A percentile compares a stretch with the other conserved stretches of the same genome.
Conservation (phyloP, 1,284 basidiomycete species). For the Ustilago esculenta region DNA sequence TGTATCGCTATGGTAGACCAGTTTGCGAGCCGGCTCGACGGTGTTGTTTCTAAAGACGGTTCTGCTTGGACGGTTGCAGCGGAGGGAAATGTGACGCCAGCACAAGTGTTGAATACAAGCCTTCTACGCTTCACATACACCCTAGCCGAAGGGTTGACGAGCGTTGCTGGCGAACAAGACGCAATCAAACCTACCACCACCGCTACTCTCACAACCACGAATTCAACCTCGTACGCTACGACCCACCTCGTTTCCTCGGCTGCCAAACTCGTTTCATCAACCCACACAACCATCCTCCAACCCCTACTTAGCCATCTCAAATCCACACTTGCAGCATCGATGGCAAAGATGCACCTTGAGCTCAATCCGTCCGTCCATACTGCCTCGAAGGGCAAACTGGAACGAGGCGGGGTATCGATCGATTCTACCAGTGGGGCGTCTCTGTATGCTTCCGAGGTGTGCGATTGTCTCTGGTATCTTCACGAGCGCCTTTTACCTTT, state of each 20-base stretch:
- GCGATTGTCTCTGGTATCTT: constrained; percentile 6
- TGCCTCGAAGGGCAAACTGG: not conserved
- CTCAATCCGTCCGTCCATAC: not conserved
- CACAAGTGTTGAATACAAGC: constrained; percentile 22
- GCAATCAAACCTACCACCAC: not conserved
- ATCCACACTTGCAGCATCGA: not conserved
- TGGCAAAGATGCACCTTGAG: constrained; percentile 27
- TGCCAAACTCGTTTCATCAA: not conserved
- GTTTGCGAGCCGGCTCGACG: constrained; percentile 1
- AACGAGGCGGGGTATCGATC: constrained; percentile 5
- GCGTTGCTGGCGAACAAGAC: constrained; percentile 14
- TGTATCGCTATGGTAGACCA: constrained; percentile 69
- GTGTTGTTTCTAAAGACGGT: constrained; percentile 5
- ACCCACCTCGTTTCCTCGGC: not conserved
- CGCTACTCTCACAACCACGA: not conserved
- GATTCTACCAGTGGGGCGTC: constrained; percentile 28
- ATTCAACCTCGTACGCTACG: not conserved
- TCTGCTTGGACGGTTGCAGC: not conserved
- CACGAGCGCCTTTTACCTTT: constrained; percentile 9
- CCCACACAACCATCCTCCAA: not conserved
- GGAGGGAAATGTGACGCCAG: not conserved
- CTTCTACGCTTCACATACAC: constrained; percentile 21
- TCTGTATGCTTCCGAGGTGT: constrained; percentile 14
- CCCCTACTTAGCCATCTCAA: not conserved
- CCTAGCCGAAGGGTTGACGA: constrained; percentile 1